Evolutionary conservation across 192 early-diverging fungal genomes (phyloP), one percentile per base, ranked within the genome.

Genomic region (Mortierella hygrophila): DNA sequence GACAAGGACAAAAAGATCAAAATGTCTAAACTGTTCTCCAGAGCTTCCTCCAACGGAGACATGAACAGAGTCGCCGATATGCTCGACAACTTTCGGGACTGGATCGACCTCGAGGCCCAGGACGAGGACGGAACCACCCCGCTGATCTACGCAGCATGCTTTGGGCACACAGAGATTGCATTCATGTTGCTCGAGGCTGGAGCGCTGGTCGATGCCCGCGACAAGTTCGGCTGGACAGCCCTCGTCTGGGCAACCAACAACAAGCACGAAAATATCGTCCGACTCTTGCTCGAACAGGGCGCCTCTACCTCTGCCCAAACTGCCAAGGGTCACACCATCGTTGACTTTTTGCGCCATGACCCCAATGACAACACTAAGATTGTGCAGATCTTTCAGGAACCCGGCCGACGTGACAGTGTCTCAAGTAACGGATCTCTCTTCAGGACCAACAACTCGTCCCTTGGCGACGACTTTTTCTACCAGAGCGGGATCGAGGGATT

Each of bases 161-260:
- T 98, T 92, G 97, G 96, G 49, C 93, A 97, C 75, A 83, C 90
- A 7, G 91, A 94, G 63, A 91, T 97, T 82, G 95, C 91, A 13
- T 87, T 88, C 72, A 82, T 94, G 57, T 88, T 99, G 26, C 79
- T 99, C 15, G 88, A 91, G 74, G 90, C 92, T 57, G 96, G 96
- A 54, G 96, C 95, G 20, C 88, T 90, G 72, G 92, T 97, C 32
- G 92, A 99, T 88, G 88, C 88, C 49, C 90, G 93, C 76, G 98
- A 99, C 91, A 94, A 92, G 77, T 92, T 93, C 78, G 95, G 95
- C 26, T 98, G 97, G 97, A 96, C 96, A 8, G 93, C 96, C 18
- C 89, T 98, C 11, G 96, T 97, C 91, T 98, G 97, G 97, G 97
- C 97, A 1, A 94, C 95, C 23, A 93, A 94, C 70, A 95, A 95